phyloP scores from a whole-genome alignment of 1,284 basidiomycete genomes.

The Stereum hirsutum region DNA sequence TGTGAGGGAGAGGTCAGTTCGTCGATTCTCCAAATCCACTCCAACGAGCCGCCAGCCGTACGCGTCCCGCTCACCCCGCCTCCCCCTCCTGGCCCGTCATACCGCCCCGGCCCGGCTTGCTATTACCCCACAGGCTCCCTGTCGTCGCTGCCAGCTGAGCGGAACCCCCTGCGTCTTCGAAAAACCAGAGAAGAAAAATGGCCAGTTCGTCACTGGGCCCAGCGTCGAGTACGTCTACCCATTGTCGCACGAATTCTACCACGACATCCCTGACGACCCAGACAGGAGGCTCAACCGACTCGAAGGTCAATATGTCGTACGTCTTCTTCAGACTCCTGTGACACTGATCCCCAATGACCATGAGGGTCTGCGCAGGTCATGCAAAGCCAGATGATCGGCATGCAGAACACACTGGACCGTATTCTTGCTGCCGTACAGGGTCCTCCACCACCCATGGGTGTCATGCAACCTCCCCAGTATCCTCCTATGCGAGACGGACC shows the following conservation, averaged over 20 bases:
- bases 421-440: slow-evolving; percentile 62
- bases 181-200: slow-evolving; percentile 81
- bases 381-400: slow-evolving; percentile 86
- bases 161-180: slow-evolving; percentile 85
- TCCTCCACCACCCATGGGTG: slow-evolving; percentile 27
- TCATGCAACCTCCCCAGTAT: slow-evolving; percentile 20
- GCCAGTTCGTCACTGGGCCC: slow-evolving; percentile 46
- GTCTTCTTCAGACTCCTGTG: slow-evolving; percentile 15
- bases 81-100: slow-evolving; percentile 39
- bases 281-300: slow-evolving; percentile 69
- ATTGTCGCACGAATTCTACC: slow-evolving; percentile 13
- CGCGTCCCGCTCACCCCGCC: slow-evolving; percentile 24
- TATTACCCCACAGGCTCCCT: slow-evolving; percentile 55
- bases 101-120: slow-evolving; percentile 47
- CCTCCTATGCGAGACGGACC: slow-evolving; percentile 14
- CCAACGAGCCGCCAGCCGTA: slow-evolving; percentile 12
- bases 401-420: slow-evolving; percentile 78
- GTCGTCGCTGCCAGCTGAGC: slow-evolving; percentile 81
- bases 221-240: slow-evolving; percentile 61
- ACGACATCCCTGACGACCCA: slow-evolving; percentile 11
- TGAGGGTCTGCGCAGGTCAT: slow-evolving; percentile 45
- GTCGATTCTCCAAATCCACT: slow-evolving; percentile 3
- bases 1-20: slow-evolving; percentile 44
- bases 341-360: slow-evolving; percentile 3
- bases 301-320: slow-evolving; percentile 75